phyloP scores from a whole-genome alignment of 345 rosid genomes.

The Turritis glabra region DNA sequence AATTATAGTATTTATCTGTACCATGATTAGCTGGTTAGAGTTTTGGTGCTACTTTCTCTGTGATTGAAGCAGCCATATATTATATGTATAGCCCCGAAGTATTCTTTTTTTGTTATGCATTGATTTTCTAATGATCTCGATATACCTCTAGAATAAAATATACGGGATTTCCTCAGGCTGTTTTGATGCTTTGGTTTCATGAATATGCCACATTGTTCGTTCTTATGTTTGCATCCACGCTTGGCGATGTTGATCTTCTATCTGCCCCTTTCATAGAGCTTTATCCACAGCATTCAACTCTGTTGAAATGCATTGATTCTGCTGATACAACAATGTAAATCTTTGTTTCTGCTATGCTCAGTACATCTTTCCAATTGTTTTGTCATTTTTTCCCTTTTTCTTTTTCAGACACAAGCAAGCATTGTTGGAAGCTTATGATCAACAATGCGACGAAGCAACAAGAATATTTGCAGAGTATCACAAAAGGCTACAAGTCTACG shows the following conservation, averaged over 20 bases:
- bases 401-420: constrained; percentile 79
- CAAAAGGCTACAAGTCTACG: constrained; percentile 66
- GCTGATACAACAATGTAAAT: not conserved
- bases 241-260: not conserved
- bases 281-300: not conserved
- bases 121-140: not conserved
- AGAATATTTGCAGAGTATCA: constrained; percentile 90
- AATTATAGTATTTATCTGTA: not conserved
- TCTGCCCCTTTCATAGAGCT: not conserved
- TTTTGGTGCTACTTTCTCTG: constrained; percentile 1
- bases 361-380: not conserved
- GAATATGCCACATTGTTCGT: not conserved
- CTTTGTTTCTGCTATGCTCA: not conserved
- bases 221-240: not conserved
- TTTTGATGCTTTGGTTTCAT: constrained; percentile 6
- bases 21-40: not conserved
- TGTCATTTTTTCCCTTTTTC: not conserved
- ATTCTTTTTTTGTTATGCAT: not conserved
- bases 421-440: constrained; percentile 84
- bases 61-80: not conserved
- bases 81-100: not conserved
- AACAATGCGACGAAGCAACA: constrained; percentile 92
- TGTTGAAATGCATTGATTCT: not conserved
- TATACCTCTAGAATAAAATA: not conserved
- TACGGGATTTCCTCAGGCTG: not conserved